phyloP scores from a whole-genome alignment of 495 filamentous ascomycete genomes.

The Parmelia sp. region DNA sequence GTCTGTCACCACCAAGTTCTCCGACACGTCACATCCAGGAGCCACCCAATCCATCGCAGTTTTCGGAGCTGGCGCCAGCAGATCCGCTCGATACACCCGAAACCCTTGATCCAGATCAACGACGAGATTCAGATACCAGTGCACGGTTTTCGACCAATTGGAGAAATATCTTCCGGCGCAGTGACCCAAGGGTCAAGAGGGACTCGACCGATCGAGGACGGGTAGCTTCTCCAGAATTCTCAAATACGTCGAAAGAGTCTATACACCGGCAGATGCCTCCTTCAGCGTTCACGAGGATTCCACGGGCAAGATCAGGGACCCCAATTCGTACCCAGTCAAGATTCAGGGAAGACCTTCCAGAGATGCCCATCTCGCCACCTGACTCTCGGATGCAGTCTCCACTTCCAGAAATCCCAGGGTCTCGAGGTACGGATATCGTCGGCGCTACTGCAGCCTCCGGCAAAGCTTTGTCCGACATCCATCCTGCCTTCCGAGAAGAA shows the following conservation, averaged over 20 bases:
- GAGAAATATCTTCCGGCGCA: slow-evolving; percentile 70
- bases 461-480: slow-evolving; percentile 24
- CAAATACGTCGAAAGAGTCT: slow-evolving; percentile 82
- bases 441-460: slow-evolving; percentile 7
- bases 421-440: slow-evolving; percentile 18
- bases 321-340: slow-evolving; percentile 78
- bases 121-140: slow-evolving; percentile 45
- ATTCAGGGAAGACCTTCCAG: slow-evolving; percentile 88
- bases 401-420: slow-evolving; percentile 23
- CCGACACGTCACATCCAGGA: slow-evolving; percentile 46
- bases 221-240: slow-evolving; percentile 53
- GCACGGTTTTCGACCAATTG: slow-evolving; percentile 41
- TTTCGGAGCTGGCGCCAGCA: slow-evolving; percentile 42
- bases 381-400: slow-evolving; percentile 67
- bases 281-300: slow-evolving; percentile 34
- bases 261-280: slow-evolving; percentile 47
- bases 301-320: slow-evolving; percentile 41
- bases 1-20: slow-evolving; percentile 51
- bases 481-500: slow-evolving; percentile 29
- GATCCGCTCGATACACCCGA: slow-evolving; percentile 44
- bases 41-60: slow-evolving; percentile 50
- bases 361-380: slow-evolving; percentile 72
- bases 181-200: slow-evolving; percentile 51
- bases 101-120: slow-evolving; percentile 33
- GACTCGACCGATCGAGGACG: slow-evolving; percentile 52